phyloP scores from a whole-genome alignment of 148 eudicot genomes.

The Silene conica region DNA sequence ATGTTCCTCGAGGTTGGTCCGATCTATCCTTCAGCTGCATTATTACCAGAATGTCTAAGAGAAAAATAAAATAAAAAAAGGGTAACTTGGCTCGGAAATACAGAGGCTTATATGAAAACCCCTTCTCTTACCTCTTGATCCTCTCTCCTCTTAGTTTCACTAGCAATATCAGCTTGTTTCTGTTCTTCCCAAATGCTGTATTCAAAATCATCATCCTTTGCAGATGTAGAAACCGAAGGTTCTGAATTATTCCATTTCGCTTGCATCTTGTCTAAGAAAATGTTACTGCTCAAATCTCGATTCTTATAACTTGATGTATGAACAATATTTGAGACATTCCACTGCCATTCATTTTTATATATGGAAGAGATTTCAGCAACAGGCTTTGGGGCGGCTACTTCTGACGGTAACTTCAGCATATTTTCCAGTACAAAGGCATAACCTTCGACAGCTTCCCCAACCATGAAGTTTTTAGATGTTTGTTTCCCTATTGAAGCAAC shows the following conservation, averaged over 20 bases:
- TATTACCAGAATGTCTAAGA: conserved; percentile 11
- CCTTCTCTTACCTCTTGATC: conserved; percentile 62
- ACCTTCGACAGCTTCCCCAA: conserved; percentile 64
- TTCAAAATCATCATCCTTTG: conserved; percentile 40
- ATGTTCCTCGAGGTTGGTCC: conserved; percentile 71
- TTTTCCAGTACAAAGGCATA: conserved; percentile 61
- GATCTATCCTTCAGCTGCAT: conserved; percentile 91
- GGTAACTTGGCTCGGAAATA: background rate
- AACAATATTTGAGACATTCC: conserved; percentile 51
- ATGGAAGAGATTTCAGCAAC: conserved; percentile 44
- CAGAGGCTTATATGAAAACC: background rate
- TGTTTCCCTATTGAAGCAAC: conserved; percentile 65
- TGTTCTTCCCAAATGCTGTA: conserved; percentile 80
- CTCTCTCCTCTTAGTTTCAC: conserved; percentile 60
- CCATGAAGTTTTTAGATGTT: conserved; percentile 65
- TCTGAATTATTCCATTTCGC: conserved; percentile 36
- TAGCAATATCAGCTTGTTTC: conserved; percentile 38
- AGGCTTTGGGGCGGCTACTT: conserved; percentile 57
- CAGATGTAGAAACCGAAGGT: conserved; percentile 24
- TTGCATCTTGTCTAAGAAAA: conserved; percentile 48
- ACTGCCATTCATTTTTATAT: conserved; percentile 64
- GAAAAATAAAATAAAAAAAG: background rate
- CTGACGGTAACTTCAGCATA: conserved; percentile 67
- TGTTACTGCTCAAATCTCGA: conserved; percentile 29
- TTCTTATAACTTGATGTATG: conserved; percentile 26